These are phyloP conservation scores for Tetrahymena elliotti DNA, from an alignment of 73 alveolate genomes.

Conservation along the genomic window DNA sequence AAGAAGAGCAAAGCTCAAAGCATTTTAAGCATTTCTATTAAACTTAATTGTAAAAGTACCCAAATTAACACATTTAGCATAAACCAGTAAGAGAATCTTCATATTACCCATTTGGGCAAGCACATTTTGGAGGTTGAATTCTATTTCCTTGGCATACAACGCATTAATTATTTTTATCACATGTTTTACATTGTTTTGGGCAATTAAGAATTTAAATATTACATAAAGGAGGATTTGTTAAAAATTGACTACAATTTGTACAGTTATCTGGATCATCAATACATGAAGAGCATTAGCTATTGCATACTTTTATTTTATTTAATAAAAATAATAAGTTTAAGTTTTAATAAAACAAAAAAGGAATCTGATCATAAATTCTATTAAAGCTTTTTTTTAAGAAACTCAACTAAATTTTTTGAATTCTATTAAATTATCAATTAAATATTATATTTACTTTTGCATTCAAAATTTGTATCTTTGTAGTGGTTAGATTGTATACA, in stretches of 20 bases:
- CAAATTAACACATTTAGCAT: background rate
- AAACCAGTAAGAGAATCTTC: background rate
- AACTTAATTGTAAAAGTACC: background rate
- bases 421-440: no score
- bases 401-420: no score
- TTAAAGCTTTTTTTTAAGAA: no score
- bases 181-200: background rate
- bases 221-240: background rate
- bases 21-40: background rate
- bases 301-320: background rate
- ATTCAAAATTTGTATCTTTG: background rate
- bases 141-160: background rate
- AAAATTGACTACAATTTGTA: background rate
- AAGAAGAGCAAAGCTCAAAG: background rate
- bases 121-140: background rate
- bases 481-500: background rate
- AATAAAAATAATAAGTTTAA: no score
- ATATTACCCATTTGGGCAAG: background rate
- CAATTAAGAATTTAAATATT: background rate
- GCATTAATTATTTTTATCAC: background rate
- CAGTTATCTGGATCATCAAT: background rate
- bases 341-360: no score
- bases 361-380: no score
- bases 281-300: background rate
- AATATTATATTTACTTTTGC: background rate